Conservation (phyloP, 2,329 filamentous ascomycete genomes). For the Talaromyces sp. region DNA sequence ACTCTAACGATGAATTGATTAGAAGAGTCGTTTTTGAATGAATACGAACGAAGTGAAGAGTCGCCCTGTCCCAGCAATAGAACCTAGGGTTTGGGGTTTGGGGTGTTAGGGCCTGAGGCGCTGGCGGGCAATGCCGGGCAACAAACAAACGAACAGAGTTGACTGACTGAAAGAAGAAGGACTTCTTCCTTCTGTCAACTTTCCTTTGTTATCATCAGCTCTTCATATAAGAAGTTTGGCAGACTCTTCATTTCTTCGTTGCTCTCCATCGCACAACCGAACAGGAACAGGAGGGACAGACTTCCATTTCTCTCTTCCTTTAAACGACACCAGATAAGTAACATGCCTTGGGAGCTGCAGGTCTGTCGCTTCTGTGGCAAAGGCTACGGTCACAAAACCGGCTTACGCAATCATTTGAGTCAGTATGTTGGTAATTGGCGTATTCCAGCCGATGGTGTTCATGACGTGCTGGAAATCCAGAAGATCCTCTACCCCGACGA, state of each 20-base stretch:
- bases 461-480: constrained; percentile 21
- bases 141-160: neutral
- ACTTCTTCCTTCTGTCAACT: neutral
- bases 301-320: neutral
- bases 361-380: constrained; percentile 21
- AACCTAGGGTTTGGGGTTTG: neutral
- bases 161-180: neutral
- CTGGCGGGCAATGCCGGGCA: neutral
- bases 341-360: constrained; percentile 10
- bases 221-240: neutral
- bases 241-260: neutral
- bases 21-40: neutral
- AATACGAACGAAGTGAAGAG: neutral
- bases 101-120: neutral
- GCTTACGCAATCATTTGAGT: constrained; percentile 14
- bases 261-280: neutral
- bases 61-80: neutral
- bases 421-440: constrained; percentile 17
- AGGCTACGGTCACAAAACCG: constrained; percentile 18
- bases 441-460: constrained; percentile 21
- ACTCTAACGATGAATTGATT: neutral
- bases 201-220: neutral
- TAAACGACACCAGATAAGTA: neutral
- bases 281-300: neutral
- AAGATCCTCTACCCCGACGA: neutral